Evolutionary conservation across 345 rosid species (phyloP), one percentile per base, ranked within the genome.

Genomic region (Rubroshorea leprosula): DNA sequence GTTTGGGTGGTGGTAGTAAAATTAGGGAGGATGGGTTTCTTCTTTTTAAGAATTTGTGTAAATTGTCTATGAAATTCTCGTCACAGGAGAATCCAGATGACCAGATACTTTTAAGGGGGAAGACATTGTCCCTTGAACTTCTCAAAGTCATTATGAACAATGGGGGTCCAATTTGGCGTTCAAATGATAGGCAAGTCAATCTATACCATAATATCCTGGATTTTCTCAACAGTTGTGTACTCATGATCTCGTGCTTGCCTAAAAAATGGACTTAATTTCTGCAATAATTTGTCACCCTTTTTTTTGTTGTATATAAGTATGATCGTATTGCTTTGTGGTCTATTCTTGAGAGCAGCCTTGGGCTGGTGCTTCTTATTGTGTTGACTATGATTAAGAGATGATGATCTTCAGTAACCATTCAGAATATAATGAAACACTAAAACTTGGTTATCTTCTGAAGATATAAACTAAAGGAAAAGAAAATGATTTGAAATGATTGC

Each of bases 71-170:
- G 98, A 92, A 89, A 74, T 89, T 79, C 74, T 86, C 96, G 0
- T 78, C 96, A 6, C 96, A 89, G 72, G 96, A 86, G 69, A 85
- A 78, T 62, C 78, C 93, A 1, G 98, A 92, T 77, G 95, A 92
- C 72, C 90, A 89, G 57, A 89, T 89, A 68, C 88, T 92, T 54
- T 68, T 92, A 74, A 86, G 96, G 61, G 98, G 98, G 35, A 92
- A 89, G 74, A 78, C 84, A 20, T 50, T 89, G 71, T 92, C 95
- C 23, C 72, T 92, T 59, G 93, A 90, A 71, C 74, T 90, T 70
- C 83, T 90, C 58, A 90, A 81, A 77, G 97, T 86, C 50, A 49
- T 90, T 50, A 74, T 84, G 71, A 81, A 78, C 68, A 83, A 83
- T 60, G 90, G 74, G 13, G 88, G 97, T 65, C 84, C 90, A 25